phyloP scores from a whole-genome alignment of 2,329 filamentous ascomycete genomes.

The Penicillium sp. region DNA sequence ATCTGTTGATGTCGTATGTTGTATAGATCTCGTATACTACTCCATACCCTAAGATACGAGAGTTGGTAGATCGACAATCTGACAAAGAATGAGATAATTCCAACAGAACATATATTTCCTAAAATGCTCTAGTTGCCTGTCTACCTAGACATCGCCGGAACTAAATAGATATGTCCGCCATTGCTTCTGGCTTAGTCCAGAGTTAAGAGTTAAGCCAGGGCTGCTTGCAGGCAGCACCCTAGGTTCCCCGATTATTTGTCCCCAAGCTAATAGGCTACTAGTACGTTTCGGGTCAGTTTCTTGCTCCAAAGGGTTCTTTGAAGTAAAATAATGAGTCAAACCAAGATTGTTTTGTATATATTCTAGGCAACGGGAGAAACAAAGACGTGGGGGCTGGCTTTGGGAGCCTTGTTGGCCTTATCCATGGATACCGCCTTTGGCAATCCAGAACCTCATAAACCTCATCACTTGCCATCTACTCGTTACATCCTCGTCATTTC shows the following conservation, averaged over 20 bases:
- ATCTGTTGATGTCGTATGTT: background rate
- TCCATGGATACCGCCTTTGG: background rate
- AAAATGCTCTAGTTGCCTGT: background rate
- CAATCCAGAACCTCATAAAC: background rate
- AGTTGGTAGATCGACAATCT: conserved; percentile 2
- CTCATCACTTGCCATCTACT: background rate
- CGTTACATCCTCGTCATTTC: background rate
- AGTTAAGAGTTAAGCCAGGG: background rate
- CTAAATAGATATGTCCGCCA: background rate
- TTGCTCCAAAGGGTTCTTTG: background rate
- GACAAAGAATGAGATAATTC: background rate
- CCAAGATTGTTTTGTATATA: no score
- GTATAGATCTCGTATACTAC: background rate
- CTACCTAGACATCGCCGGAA: background rate
- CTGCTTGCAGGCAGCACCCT: background rate
- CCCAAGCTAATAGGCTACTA: background rate
- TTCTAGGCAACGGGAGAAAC: background rate
- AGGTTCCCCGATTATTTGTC: background rate
- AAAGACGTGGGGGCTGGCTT: background rate
- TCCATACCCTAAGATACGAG: background rate
- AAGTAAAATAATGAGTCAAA: background rate
- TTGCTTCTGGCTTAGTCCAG: background rate
- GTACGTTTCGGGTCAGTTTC: background rate
- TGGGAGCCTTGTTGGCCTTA: background rate
- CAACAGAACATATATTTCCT: no score